A percentile compares a stretch with the other conserved stretches of the same genome.
Conservation (phyloP, 305 asterid genomes). For the Petunia hybrid region DNA sequence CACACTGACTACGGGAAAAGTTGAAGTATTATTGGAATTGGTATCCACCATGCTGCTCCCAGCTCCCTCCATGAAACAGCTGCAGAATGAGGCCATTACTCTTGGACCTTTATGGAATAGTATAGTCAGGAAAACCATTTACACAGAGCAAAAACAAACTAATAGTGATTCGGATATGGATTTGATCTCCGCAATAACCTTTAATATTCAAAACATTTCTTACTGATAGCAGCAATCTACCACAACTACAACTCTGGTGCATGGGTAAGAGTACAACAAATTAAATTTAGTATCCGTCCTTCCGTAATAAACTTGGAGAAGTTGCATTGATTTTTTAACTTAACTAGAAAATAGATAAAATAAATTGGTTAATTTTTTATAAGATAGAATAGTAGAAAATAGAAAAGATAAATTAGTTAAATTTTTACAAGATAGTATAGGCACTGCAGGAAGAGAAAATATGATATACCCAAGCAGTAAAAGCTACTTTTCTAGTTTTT, state of each 20-base stretch:
- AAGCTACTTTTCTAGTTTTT: not conserved
- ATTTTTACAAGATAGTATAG: conserved; percentile 10
- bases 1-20: conserved; percentile 52
- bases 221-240: conserved; percentile 17
- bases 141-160: conserved; percentile 28
- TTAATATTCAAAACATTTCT: conserved; percentile 17
- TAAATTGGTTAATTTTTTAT: conserved; percentile 17
- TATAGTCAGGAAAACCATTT: conserved; percentile 32
- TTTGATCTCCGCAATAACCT: conserved; percentile 4
- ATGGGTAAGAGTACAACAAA: not conserved
- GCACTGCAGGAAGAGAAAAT: not conserved
- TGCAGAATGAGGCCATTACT: conserved; percentile 63
- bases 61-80: conserved; percentile 56
- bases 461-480: conserved; percentile 19
- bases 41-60: conserved; percentile 42
- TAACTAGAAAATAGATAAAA: not conserved
- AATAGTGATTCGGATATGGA: conserved; percentile 25
- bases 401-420: conserved; percentile 1
- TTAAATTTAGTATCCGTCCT: conserved; percentile 1
- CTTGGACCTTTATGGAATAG: conserved; percentile 73
- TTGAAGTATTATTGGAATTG: conserved; percentile 43
- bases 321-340: conserved; percentile 1
- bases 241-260: conserved; percentile 26
- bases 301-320: conserved; percentile 8
- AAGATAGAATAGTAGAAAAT: not conserved